Evolutionary conservation across 108 stramenopile genomes (phyloP).

Genomic region (Tribonema minus): DNA sequence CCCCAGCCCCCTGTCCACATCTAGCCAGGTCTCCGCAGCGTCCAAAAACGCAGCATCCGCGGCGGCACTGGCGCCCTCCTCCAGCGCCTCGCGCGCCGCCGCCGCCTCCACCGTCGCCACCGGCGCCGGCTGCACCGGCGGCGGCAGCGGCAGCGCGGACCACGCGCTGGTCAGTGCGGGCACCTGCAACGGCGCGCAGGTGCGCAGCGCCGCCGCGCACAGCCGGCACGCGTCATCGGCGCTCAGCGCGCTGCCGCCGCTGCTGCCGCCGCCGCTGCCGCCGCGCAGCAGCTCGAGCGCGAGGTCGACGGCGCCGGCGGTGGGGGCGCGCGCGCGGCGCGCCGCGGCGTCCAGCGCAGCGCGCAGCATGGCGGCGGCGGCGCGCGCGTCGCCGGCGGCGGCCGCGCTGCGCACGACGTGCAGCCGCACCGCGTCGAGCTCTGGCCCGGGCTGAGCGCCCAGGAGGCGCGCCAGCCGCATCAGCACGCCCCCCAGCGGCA

Average conservation of each 20-base stretch:
- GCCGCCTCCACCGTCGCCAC: too few species aligned
- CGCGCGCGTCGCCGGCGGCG: not conserved
- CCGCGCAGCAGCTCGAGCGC: not conserved
- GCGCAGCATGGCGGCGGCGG: conserved; percentile 11
- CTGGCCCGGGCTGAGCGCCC: not conserved
- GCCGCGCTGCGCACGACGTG: not conserved
- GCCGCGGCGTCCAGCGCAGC: not conserved
- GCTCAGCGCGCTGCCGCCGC: too few species aligned
- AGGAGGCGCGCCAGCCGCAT: conserved; percentile 13
- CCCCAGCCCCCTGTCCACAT: conserved; percentile 6
- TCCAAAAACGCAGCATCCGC: too few species aligned
- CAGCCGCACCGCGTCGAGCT: conserved; percentile 1
- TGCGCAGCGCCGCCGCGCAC: not conserved
- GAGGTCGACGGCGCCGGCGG: not conserved
- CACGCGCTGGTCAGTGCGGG: not conserved
- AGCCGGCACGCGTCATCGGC: too few species aligned
- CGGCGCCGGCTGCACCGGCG: not conserved
- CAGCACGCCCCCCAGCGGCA: conserved; percentile 2
- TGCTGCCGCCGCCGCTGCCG: not conserved
- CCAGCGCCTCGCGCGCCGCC: too few species aligned
- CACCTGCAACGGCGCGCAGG: not conserved
- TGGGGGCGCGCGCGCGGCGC: not conserved
- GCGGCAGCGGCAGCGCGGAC: too few species aligned
- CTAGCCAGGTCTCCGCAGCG: too few species aligned
- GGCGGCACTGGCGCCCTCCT: too few species aligned